Conservation (phyloP, 345 rosid species). For the Ailanthus altissimus region DNA sequence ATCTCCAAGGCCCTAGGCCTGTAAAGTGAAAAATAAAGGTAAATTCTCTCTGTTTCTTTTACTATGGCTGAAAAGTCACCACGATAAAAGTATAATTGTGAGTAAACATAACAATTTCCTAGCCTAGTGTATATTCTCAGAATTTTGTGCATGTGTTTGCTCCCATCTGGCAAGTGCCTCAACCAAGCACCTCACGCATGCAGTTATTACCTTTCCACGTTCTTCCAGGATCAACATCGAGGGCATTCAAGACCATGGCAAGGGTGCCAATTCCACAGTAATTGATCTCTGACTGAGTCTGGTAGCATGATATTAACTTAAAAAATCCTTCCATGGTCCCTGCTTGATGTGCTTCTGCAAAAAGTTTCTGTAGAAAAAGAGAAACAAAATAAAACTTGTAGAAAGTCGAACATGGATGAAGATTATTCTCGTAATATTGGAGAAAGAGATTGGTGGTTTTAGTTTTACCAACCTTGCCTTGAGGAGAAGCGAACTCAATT, state of each 20-base stretch:
- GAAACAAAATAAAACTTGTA: too few species aligned
- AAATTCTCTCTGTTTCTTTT: too few species aligned
- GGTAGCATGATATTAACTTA: conserved; percentile 36
- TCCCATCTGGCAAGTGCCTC: too few species aligned
- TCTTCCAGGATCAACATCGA: conserved; percentile 41
- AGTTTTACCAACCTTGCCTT: conserved; percentile 44
- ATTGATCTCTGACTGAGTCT: not conserved
- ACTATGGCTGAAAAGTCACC: too few species aligned
- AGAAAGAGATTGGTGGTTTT: not conserved
- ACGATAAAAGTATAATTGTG: too few species aligned
- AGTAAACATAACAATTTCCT: too few species aligned
- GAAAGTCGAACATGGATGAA: too few species aligned
- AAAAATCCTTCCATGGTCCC: conserved; percentile 41
- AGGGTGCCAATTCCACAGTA: too few species aligned
- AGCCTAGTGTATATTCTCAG: too few species aligned
- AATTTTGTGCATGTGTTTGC: too few species aligned
- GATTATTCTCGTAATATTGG: not conserved
- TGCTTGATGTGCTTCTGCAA: conserved; percentile 32
- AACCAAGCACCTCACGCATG: too few species aligned
- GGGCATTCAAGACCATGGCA: conserved; percentile 46
- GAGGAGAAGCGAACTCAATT: conserved; percentile 52
- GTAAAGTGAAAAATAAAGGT: too few species aligned
- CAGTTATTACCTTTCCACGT: conserved; percentile 51
- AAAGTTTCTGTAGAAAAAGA: conserved; percentile 32
- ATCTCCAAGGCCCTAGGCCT: conserved; percentile 43